Conservation (phyloP, 176 grass and related monocot species). For the Carex myosuroides region DNA sequence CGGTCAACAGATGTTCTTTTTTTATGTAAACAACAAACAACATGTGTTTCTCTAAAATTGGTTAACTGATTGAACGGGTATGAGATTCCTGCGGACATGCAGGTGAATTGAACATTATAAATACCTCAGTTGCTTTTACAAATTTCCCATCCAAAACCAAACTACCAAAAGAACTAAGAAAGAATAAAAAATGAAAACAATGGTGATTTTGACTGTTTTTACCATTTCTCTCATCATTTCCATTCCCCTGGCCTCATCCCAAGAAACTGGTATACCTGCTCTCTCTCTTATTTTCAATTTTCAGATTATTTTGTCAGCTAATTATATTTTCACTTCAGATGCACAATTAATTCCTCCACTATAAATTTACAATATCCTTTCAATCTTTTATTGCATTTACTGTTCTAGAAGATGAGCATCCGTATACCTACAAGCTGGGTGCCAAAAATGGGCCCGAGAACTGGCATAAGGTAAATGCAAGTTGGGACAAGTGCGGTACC, state of each 20-base stretch:
- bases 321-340: background rate
- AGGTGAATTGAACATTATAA: background rate
- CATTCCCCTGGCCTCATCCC: conserved; percentile 15
- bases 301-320: background rate
- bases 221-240: conserved; percentile 12
- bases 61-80: background rate
- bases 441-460: background rate
- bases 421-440: background rate
- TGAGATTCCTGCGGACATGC: background rate
- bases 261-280: conserved; percentile 17
- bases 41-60: background rate
- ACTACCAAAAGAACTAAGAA: background rate
- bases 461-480: background rate
- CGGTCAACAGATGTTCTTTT: too few species aligned
- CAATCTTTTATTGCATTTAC: background rate
- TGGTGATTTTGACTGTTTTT: background rate
- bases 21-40: background rate
- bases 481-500: background rate
- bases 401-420: conserved; percentile 22
- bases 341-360: background rate
- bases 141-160: background rate
- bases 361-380: background rate
- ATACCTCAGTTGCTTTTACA: background rate
- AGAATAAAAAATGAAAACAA: conserved; percentile 3
- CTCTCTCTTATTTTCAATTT: background rate